Base-by-base conservation (phyloP, 2,329 filamentous ascomycete genomes). In the Diaporthe amygdali region DNA sequence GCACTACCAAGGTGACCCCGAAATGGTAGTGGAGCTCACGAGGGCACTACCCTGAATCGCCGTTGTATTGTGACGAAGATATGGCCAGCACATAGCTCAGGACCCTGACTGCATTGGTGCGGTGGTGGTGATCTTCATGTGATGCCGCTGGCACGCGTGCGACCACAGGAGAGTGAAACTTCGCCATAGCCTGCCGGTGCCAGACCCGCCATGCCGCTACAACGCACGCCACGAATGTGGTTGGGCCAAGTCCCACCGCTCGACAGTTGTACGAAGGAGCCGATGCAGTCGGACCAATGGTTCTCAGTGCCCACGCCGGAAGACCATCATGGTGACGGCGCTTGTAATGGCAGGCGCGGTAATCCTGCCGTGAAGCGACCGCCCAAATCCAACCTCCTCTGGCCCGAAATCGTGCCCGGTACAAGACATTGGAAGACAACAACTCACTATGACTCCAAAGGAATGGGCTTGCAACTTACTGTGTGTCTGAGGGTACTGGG, bases 41-140 rank as follows among this genome's bases (percentile, higher is more conserved):
- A 41, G 32, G 49, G 66, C 66, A 51, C 66, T 68, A 51, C 66
- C 66, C 66, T 68, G 66, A 59, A 68, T 68, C 66, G 66, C 52
- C 39, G 52, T 68, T 47, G 51, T 44, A 39, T 47, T 32, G 66
- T 68, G 66, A 59, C 52, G 52, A 68, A 49, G 44, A 64, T 27
- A 27, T 64, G 41, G 59, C 59, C 41, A n/a, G 44, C 56, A 47
- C 32, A 17, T 47, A 32, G 32, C 44, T n/a, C 41, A 49, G 66
- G 41, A 49, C 66, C 54, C 44, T 22, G 41, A 39, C n/a, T 37
- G 41, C 41, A 47, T 37, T 39, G 52, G 66, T 41, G 63, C 37
- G 49, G 39, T 49, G 41, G 66, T 46, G 66, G 17, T 54, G 47
- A 25, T 47, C 51, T 56, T 47, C 41, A 68, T 68, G 39, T 56